Percentiles rank a stretch among this genome's conserved stretches.
Evolutionary conservation across 352 stramenopile species (phyloP).

Genomic region (Phytopythium ostracodes): DNA sequence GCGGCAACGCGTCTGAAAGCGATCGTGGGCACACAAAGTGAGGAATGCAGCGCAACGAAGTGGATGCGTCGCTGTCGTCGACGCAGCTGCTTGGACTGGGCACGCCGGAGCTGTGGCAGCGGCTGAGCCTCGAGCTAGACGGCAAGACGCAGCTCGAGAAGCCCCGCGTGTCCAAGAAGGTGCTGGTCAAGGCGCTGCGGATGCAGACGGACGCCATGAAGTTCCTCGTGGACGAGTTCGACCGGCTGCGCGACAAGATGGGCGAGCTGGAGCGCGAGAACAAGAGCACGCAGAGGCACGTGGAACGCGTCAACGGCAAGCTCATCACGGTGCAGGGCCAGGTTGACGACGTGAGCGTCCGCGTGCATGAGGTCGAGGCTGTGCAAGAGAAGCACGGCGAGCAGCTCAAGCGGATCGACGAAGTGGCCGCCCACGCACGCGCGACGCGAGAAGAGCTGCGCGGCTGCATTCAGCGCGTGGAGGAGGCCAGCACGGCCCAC

Average conservation of each 20-base stretch:
- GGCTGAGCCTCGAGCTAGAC: conserved; percentile 73
- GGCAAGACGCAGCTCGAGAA: conserved; percentile 77
- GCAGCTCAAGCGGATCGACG: conserved; percentile 73
- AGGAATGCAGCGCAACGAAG: conserved; percentile 79
- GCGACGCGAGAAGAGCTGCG: conserved; percentile 51
- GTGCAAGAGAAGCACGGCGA: conserved; percentile 54
- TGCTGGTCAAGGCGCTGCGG: conserved; percentile 74
- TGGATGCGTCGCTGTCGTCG: conserved; percentile 56
- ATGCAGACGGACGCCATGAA: conserved; percentile 85
- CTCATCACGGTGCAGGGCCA: conserved; percentile 70
- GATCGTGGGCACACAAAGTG: not conserved
- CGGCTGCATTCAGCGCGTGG: conserved; percentile 40
- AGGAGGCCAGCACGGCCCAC: conserved; percentile 34
- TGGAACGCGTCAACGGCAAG: conserved; percentile 76
- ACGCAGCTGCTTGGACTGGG: conserved; percentile 54
- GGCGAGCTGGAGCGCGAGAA: conserved; percentile 71
- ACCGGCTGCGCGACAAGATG: conserved; percentile 74
- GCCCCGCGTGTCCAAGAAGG: conserved; percentile 78
- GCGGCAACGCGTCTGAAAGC: not conserved
- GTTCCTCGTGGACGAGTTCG: conserved; percentile 81
- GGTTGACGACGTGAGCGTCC: conserved; percentile 60
- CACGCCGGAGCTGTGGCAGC: conserved; percentile 76
- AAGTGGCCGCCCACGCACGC: conserved; percentile 43
- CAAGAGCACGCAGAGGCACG: conserved; percentile 71
- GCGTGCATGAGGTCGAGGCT: conserved; percentile 62